Base-by-base conservation (phyloP, 148 eudicot genomes). In the Persicaria tinctoria region DNA sequence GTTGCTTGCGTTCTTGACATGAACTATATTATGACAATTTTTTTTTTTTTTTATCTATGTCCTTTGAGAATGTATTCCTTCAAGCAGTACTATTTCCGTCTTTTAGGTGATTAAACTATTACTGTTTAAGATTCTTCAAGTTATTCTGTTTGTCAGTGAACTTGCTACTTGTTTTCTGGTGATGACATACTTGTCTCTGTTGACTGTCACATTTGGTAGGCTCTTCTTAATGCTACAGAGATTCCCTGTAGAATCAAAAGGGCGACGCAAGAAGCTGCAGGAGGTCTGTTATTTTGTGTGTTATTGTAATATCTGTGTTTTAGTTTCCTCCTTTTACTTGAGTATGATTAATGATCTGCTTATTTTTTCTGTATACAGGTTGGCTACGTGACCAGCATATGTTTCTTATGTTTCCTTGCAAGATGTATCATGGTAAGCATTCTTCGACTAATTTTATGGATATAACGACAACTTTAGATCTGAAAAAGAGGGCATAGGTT, bases 171-270 rank as follows among this genome's bases (percentile, higher is more conserved):
- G 8, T 66, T 57, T 57, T 57, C 8, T 57, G 48, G 47, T 13
- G 70, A 66, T 66, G 48, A 66, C n/a, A 41, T 9, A 3, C 14
- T 20, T 27, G 41, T 27, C 14, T 27, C 46, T 66, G 13, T 41
- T 5, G 68, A 8, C 38, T 20, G 41, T 60, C 27, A 47, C 44
- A 66, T 41, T 47, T 72, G 73, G 76, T 87, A 94, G 98, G 93
- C 97, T 95, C 76, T 95, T 92, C 87, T 78, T 91, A 51, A 95
- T 95, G 97, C 83, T 95, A 81, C 86, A 90, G 81, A 85, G 98
- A 17, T 95, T 95, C 78, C 98, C 98, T 41, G 97, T 95, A 62
- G 98, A 90, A 83, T 95, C 98, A 44, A 92, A 86, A 82, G 98
- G 97, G 74, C 83, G 98, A 20, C 96, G 91, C 73, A 92, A 92